Conservation (phyloP, 495 filamentous ascomycete species). For the Penicillium malachiteum region DNA sequence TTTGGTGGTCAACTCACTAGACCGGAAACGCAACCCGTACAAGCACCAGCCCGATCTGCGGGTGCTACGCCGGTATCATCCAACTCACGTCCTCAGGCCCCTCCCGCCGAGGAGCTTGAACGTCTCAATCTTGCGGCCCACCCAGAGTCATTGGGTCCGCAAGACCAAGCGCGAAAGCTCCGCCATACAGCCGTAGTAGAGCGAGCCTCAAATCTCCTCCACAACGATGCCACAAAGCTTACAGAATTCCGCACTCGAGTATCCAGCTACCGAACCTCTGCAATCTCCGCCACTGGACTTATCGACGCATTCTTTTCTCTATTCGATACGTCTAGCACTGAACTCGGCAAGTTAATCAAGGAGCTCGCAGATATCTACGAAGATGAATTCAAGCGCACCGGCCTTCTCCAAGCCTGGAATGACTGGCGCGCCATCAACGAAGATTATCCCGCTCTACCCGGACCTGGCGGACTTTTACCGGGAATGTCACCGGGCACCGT, state of each 20-base stretch:
- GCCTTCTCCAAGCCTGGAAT: conserved; percentile 79
- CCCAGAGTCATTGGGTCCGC: conserved; percentile 51
- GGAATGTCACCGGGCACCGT: conserved; percentile 45
- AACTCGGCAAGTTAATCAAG: conserved; percentile 85
- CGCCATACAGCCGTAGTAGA: conserved; percentile 77
- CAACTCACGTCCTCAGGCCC: conserved; percentile 36
- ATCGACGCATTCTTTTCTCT: conserved; percentile 79
- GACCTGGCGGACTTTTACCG: conserved; percentile 58
- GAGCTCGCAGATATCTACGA: conserved; percentile 95
- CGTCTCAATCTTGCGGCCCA: conserved; percentile 35
- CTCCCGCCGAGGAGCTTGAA: conserved; percentile 44
- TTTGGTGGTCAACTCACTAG: conserved; percentile 80
- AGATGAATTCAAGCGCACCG: conserved; percentile 66
- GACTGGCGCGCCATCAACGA: conserved; percentile 95
- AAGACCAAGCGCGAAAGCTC: conserved; percentile 75
- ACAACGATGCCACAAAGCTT: conserved; percentile 70
- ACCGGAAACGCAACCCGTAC: conserved; percentile 46
- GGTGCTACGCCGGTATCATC: conserved; percentile 37
- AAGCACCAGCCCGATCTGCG: conserved; percentile 43
- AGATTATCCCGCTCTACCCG: conserved; percentile 89
- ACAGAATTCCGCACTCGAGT: conserved; percentile 73
- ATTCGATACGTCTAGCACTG: conserved; percentile 74
- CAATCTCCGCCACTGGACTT: conserved; percentile 67
- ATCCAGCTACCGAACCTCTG: conserved; percentile 67
- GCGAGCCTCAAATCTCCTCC: conserved; percentile 75